Evolutionary conservation across 306 rosid species (phyloP).

Genomic region (Quillaja saponaria): DNA sequence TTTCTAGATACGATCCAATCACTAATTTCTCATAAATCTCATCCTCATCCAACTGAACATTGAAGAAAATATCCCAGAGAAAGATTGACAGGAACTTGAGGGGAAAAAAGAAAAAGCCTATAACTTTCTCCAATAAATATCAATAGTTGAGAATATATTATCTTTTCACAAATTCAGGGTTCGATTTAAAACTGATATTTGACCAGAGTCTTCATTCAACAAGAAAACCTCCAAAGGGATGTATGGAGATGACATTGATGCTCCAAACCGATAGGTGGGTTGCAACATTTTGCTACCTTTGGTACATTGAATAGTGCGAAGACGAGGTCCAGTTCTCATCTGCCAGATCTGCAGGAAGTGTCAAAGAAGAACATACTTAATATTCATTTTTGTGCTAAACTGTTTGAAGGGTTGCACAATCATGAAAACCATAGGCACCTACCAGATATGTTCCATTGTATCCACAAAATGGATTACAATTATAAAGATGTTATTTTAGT

Average conservation of each 20-base stretch:
- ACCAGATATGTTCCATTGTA: too few species aligned
- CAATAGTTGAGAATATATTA: conserved; percentile 9
- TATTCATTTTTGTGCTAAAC: background rate
- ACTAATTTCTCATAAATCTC: too few species aligned
- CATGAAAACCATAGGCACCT: background rate
- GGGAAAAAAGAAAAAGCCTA: background rate
- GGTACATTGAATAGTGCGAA: conserved; percentile 72
- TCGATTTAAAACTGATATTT: conserved; percentile 73
- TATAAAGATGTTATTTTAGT: too few species aligned
- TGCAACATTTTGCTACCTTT: conserved; percentile 92
- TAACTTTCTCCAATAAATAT: conserved; percentile 18
- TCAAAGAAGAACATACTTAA: conserved; percentile 15
- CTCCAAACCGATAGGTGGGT: conserved; percentile 82
- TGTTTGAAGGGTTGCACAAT: conserved; percentile 16
- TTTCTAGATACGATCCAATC: too few species aligned
- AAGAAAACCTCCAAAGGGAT: conserved; percentile 92
- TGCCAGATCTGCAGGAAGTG: conserved; percentile 80
- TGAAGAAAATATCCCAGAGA: too few species aligned
- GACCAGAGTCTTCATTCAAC: conserved; percentile 91
- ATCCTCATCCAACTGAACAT: too few species aligned
- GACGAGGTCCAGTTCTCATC: conserved; percentile 98
- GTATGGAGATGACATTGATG: conserved; percentile 64
- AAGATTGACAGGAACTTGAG: too few species aligned
- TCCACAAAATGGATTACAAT: too few species aligned
- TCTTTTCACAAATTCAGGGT: conserved; percentile 46